phyloP scores from a whole-genome alignment of 2,329 filamentous ascomycete species.

The Fusarium ramigenum region DNA sequence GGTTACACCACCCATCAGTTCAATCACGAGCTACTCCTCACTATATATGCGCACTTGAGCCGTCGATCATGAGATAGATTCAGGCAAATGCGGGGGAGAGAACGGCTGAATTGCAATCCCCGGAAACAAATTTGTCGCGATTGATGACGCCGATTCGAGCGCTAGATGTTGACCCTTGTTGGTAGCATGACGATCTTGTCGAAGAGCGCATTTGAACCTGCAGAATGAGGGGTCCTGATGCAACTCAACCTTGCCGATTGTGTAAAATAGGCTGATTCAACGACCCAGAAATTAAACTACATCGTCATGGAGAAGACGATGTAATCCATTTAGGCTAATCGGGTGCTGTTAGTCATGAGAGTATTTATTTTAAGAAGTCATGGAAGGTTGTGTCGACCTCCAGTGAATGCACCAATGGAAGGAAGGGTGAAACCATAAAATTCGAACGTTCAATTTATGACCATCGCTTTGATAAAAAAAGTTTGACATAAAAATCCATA shows the following conservation, averaged over 20 bases:
- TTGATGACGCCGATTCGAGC: slow-evolving; percentile 9
- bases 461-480: no score
- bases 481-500: no score
- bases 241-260: neutral
- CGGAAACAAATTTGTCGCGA: neutral
- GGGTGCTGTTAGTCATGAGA: no score
- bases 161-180: slow-evolving; percentile 2
- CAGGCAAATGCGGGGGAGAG: slow-evolving; percentile 7
- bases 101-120: neutral
- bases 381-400: no score
- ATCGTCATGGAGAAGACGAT: neutral
- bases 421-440: no score
- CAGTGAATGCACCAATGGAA: no score
- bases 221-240: neutral
- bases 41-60: neutral
- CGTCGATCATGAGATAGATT: neutral
- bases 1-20: no score
- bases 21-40: no score
- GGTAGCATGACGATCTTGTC: slow-evolving; percentile 6
- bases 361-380: no score
- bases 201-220: neutral
- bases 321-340: slow-evolving; percentile 11
- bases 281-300: neutral
- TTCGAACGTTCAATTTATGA: no score
- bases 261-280: slow-evolving; percentile 12